A percentile compares a stretch with the other conserved stretches of the same genome.
phyloP scores from a whole-genome alignment of 2,329 filamentous ascomycete genomes.

The Xylaria sp. region DNA sequence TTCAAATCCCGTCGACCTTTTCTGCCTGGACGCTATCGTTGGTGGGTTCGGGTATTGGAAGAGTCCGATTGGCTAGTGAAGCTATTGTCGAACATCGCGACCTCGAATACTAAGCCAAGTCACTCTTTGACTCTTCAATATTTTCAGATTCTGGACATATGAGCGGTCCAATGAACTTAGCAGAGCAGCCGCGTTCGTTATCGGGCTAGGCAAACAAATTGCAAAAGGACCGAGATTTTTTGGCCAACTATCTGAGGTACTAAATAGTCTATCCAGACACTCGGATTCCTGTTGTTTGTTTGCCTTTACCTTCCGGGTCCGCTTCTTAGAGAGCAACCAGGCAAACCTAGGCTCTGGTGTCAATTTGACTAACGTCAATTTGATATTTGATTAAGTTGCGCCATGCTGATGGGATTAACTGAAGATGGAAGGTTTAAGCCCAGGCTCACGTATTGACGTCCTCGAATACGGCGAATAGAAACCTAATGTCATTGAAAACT shows the following conservation, averaged over 20 bases:
- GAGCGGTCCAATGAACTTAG: not conserved
- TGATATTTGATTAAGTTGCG: slow-evolving; percentile 25
- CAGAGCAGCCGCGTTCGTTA: slow-evolving; percentile 22
- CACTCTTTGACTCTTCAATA: slow-evolving; percentile 12
- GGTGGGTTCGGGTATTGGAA: slow-evolving; percentile 32
- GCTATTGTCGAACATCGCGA: slow-evolving; percentile 32
- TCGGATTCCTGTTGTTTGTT: slow-evolving; percentile 23
- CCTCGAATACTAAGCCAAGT: slow-evolving; percentile 11
- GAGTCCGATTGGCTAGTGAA: slow-evolving; percentile 30
- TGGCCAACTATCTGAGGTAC: slow-evolving; percentile 17
- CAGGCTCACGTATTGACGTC: slow-evolving; percentile 39
- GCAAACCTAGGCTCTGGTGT: slow-evolving; percentile 11
- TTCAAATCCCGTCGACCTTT: slow-evolving; percentile 34
- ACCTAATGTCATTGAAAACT: slow-evolving; percentile 30
- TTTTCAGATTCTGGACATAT: slow-evolving; percentile 13
- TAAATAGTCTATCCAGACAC: slow-evolving; percentile 13
- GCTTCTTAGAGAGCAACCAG: slow-evolving; percentile 1
- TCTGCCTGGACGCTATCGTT: slow-evolving; percentile 22
- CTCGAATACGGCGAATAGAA: slow-evolving; percentile 21
- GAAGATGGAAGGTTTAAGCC: slow-evolving; percentile 38
- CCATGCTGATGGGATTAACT: slow-evolving; percentile 35
- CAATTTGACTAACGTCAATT: slow-evolving; percentile 19
- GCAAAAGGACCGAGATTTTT: slow-evolving; percentile 30
- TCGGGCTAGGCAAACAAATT: slow-evolving; percentile 29
- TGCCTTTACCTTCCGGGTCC: not conserved